Percentiles rank a stretch among this genome's conserved stretches.
These are phyloP conservation scores for Protea cynaroides DNA, from an alignment of 164 flowering plant species.

Conservation along the genomic window DNA sequence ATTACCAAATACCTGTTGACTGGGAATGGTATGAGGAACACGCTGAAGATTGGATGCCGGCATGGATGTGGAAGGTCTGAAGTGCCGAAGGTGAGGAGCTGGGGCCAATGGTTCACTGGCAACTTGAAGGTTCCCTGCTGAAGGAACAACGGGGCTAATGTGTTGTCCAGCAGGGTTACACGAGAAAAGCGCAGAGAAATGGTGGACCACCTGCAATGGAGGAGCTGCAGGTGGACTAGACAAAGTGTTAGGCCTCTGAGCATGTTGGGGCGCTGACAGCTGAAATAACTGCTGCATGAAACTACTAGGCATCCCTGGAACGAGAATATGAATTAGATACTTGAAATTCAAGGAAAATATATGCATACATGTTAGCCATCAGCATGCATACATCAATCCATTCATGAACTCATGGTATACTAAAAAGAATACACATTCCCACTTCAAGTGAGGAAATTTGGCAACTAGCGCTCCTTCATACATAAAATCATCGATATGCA, in stretches of 20 bases:
- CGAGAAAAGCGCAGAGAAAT: constrained; percentile 27
- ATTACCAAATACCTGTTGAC: constrained; percentile 15
- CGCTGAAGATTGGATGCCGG: constrained; percentile 12
- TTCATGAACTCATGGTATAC: not conserved
- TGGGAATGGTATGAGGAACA: constrained; percentile 13
- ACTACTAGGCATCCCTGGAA: constrained; percentile 16
- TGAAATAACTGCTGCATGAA: constrained; percentile 26
- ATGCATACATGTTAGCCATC: too few relatives aligned
- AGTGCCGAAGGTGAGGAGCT: constrained; percentile 51
- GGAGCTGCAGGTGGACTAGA: constrained; percentile 5
- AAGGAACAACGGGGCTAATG: constrained; percentile 17
- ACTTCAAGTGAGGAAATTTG: too few relatives aligned
- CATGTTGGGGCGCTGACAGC: constrained; percentile 15
- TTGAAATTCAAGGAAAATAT: not conserved
- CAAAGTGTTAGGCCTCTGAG: constrained; percentile 14
- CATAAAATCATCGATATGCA: too few relatives aligned
- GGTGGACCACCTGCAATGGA: constrained; percentile 25
- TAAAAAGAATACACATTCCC: not conserved
- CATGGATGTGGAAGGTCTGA: constrained; percentile 25
- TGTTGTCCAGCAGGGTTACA: constrained; percentile 9
- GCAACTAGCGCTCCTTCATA: too few relatives aligned
- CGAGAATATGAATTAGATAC: constrained; percentile 6
- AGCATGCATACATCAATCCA: too few relatives aligned
- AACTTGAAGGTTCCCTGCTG: constrained; percentile 23
- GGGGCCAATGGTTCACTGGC: constrained; percentile 39